phyloP scores from a whole-genome alignment of 176 grass and related monocot genomes.

The Aegilops umbellulata region DNA sequence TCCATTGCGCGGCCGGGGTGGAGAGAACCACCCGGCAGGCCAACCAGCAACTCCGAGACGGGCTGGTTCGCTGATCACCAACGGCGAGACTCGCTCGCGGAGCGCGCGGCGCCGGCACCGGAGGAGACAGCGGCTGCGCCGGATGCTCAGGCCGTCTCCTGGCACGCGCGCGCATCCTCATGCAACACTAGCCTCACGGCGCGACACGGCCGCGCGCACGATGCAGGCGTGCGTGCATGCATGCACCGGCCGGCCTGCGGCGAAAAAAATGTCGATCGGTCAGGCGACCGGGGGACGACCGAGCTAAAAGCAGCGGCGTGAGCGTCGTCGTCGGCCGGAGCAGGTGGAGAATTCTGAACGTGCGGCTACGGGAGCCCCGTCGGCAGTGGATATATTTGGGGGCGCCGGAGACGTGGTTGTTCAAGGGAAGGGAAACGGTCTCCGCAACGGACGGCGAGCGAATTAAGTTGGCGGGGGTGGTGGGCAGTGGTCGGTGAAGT shows the following conservation, averaged over 20 bases:
- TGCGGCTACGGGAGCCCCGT: neutral
- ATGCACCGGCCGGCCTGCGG: slow-evolving; percentile 4
- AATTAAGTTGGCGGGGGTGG: neutral
- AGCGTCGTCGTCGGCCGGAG: neutral
- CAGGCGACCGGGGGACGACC: neutral
- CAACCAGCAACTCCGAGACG: neutral
- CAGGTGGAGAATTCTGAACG: neutral
- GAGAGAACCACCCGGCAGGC: no score
- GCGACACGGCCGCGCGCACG: neutral
- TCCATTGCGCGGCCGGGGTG: slow-evolving; percentile 38
- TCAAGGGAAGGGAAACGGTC: neutral
- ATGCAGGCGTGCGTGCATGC: neutral
- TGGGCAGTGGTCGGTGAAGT: neutral
- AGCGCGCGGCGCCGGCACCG: neutral
- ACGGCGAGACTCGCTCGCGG: neutral
- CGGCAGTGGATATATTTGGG: neutral
- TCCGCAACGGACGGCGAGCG: slow-evolving; percentile 3
- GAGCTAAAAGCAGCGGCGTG: neutral
- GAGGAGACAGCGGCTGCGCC: neutral
- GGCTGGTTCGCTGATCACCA: slow-evolving; percentile 13
- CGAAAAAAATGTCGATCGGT: neutral
- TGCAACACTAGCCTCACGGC: neutral
- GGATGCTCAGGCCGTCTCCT: slow-evolving; percentile 11
- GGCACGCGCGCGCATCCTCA: neutral
- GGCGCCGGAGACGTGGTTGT: neutral